Evolutionary conservation across 148 eudicot species (phyloP), one percentile per base, ranked within the genome.

Genomic region (Silene latifolia): DNA sequence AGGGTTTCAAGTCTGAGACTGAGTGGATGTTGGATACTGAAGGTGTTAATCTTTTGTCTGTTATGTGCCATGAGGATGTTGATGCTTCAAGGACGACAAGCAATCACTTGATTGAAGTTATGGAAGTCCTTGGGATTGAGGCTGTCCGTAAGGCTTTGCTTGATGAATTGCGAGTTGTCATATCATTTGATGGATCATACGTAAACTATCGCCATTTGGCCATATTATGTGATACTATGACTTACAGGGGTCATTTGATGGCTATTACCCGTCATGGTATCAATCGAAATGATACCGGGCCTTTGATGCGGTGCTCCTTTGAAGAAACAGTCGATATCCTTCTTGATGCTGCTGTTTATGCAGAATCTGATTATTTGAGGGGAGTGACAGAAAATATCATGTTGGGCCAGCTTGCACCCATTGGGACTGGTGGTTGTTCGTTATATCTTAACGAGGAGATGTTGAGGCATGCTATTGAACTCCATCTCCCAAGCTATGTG

Each of bases 21-120:
- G 99, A 96, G 87, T 96, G 99, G 99, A 92, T 96, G 97, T 83
- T 96, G 63, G 99, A 96, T 79, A 96, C 99, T 3, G 98, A 96
- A 83, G 99, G 99, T 72, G 98, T 96, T 76, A 92, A 92, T 80
- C 99, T 96, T 58, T 81, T 96, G 74, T 93, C 97, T 73, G 99
- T 96, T 44, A 96, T 96, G 86, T 84, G 90, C 74, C 94, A 96
- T 73, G 94, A 96, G 61, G 98, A 92, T 42, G 98, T 96, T 65
- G 99, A 96, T 83, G 85, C 98, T 15, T 84, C 80, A 51, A 79
- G 99, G 75, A 92, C 99, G 0, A 96, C 93, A 5, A 96, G 99
- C 79, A 96, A 96, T 81, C 99, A 96, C 78, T 84, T 96, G 90
- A 96, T 89, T 78, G 99, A 96, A 82, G 92, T 96, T 18, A 90